A percentile compares a stretch with the other conserved stretches of the same genome.
phyloP scores from a whole-genome alignment of 768 basidiomycete species.

The Podaxis pistillaris region DNA sequence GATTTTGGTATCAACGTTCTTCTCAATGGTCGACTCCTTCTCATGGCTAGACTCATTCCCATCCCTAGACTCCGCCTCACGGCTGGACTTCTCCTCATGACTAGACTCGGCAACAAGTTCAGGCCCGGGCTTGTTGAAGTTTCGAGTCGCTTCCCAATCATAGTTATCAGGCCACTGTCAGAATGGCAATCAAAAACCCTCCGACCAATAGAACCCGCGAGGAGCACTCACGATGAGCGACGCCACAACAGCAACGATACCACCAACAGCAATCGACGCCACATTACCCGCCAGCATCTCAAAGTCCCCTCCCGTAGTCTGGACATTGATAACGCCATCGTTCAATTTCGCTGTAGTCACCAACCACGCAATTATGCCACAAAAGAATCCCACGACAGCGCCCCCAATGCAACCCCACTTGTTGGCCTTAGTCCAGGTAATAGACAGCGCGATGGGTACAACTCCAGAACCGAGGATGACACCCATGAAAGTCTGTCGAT shows the following conservation, averaged over 20 bases:
- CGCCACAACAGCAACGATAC: constrained; percentile 64
- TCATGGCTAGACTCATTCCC: background rate
- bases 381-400: constrained; percentile 62
- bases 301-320: constrained; percentile 52
- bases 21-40: constrained; percentile 36
- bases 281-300: constrained; percentile 89
- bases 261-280: constrained; percentile 80
- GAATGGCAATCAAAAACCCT: constrained; percentile 5
- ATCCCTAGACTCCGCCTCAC: too few species aligned
- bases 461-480: constrained; percentile 84
- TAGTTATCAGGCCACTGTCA: constrained; percentile 76
- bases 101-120: constrained; percentile 20
- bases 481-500: constrained; percentile 72
- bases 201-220: background rate
- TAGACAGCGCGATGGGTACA: constrained; percentile 80
- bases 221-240: background rate
- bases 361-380: constrained; percentile 81
- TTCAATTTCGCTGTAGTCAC: constrained; percentile 75
- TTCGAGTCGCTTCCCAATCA: constrained; percentile 76
- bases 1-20: constrained; percentile 28
- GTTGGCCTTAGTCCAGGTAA: constrained; percentile 86
- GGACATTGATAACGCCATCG: constrained; percentile 67
- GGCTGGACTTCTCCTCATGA: background rate
- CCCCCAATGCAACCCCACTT: constrained; percentile 82
- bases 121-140: constrained; percentile 57